A percentile compares a stretch with the other conserved stretches of the same genome.
phyloP scores from a whole-genome alignment of 192 early-diverging fungal species.

The Paraglomus brasilianum region DNA sequence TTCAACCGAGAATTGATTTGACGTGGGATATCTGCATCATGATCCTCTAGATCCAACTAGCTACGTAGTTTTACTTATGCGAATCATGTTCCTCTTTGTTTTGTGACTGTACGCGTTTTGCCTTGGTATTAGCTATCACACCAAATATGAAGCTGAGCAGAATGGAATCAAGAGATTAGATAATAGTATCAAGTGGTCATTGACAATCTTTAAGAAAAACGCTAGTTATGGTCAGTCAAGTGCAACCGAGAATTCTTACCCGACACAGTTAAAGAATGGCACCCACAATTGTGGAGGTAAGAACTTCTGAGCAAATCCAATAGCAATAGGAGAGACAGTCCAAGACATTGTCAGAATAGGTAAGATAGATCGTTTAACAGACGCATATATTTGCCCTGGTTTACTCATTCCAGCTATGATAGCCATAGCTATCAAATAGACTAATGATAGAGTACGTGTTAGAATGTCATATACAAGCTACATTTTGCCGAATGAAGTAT shows the following conservation, averaged over 20 bases:
- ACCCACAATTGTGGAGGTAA: conserved; percentile 80
- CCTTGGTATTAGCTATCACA: conserved; percentile 16
- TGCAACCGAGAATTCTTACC: conserved; percentile 3
- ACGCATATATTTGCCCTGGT: conserved; percentile 46
- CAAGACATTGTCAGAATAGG: conserved; percentile 82
- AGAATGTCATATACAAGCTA: background rate
- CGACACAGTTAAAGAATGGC: conserved; percentile 88
- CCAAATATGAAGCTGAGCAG: background rate
- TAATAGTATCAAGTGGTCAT: background rate
- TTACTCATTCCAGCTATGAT: conserved; percentile 72
- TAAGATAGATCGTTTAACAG: conserved; percentile 62
- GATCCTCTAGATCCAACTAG: too few relatives aligned
- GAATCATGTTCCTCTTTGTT: background rate
- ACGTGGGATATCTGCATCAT: too few relatives aligned
- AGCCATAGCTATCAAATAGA: conserved; percentile 83
- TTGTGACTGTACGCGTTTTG: background rate
- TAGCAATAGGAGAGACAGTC: conserved; percentile 76
- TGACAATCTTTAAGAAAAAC: background rate
- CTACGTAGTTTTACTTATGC: too few relatives aligned
- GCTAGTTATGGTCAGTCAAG: too few relatives aligned
- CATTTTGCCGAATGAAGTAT: background rate
- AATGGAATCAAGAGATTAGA: background rate
- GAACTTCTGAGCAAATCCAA: conserved; percentile 76
- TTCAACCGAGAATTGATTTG: too few relatives aligned
- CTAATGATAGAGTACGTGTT: conserved; percentile 33